Conservation (phyloP, 352 stramenopile species). For the Phytophthora pisi region DNA sequence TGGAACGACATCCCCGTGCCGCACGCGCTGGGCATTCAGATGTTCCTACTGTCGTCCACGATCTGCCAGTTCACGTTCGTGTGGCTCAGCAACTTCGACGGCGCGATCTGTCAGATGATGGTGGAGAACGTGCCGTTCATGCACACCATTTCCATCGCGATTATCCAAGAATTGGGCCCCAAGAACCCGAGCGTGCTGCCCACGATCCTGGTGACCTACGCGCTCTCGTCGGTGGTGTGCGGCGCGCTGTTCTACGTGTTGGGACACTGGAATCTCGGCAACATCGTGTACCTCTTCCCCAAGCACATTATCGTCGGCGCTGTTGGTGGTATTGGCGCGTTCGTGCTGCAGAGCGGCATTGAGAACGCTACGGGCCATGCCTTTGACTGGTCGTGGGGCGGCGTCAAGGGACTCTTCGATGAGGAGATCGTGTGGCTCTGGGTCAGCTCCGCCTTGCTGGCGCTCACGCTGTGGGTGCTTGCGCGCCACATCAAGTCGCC, state of each 20-base stretch:
- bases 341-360: conserved; percentile 85
- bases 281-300: conserved; percentile 94
- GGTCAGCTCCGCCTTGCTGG: conserved; percentile 64
- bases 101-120: conserved; percentile 91
- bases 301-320: conserved; percentile 95
- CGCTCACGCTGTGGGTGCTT: conserved; percentile 56
- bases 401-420: conserved; percentile 58
- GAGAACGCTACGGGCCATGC: conserved; percentile 80
- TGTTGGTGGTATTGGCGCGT: conserved; percentile 93
- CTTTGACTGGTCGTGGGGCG: conserved; percentile 64
- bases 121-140: conserved; percentile 97
- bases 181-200: conserved; percentile 77
- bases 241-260: conserved; percentile 90
- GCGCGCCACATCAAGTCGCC: conserved; percentile 61
- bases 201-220: conserved; percentile 93
- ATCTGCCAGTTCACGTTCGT: conserved; percentile 88
- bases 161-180: conserved; percentile 86
- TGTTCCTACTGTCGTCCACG: conserved; percentile 81
- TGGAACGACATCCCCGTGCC: conserved; percentile 79
- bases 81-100: conserved; percentile 74
- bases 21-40: conserved; percentile 79
- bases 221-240: conserved; percentile 89
- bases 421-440: conserved; percentile 69
- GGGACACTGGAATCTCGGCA: conserved; percentile 90
- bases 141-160: conserved; percentile 86